A percentile compares a stretch with the other conserved stretches of the same genome.
Evolutionary conservation across 257 asterid species (phyloP).

Genomic region (Knoxia roxburghii): DNA sequence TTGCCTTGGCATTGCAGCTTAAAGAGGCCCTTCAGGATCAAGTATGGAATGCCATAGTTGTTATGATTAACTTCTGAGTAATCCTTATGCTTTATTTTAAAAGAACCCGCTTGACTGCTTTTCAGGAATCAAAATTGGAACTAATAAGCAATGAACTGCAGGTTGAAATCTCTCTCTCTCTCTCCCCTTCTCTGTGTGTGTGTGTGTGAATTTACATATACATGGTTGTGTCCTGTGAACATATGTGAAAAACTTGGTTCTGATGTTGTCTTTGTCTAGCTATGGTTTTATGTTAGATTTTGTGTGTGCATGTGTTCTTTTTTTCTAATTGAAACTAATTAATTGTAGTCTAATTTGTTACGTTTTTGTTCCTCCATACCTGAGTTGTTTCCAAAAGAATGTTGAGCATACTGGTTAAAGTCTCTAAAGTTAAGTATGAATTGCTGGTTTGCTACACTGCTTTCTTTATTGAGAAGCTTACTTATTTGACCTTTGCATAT

Average conservation of each 20-base stretch:
- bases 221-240: too few relatives aligned
- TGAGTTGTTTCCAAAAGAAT: not conserved
- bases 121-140: conserved; percentile 85
- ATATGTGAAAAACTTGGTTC: too few relatives aligned
- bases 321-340: not conserved
- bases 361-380: not conserved
- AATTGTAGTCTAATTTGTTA: not conserved
- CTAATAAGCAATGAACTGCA: conserved; percentile 50
- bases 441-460: not conserved
- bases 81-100: too few relatives aligned
- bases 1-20: conserved; percentile 62
- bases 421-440: not conserved
- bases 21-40: conserved; percentile 81
- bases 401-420: not conserved
- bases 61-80: conserved; percentile 11
- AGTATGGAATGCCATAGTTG: conserved; percentile 35
- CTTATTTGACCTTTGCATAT: not conserved
- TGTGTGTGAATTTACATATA: too few relatives aligned
- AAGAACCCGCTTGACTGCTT: conserved; percentile 25
- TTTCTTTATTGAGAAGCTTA: not conserved
- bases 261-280: too few relatives aligned
- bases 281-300: too few relatives aligned
- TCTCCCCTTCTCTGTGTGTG: not conserved
- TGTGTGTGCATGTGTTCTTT: too few relatives aligned
- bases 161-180: conserved; percentile 39